Conservation (phyloP, 1,139 yeast species). For the Debaryomyces sp. region DNA sequence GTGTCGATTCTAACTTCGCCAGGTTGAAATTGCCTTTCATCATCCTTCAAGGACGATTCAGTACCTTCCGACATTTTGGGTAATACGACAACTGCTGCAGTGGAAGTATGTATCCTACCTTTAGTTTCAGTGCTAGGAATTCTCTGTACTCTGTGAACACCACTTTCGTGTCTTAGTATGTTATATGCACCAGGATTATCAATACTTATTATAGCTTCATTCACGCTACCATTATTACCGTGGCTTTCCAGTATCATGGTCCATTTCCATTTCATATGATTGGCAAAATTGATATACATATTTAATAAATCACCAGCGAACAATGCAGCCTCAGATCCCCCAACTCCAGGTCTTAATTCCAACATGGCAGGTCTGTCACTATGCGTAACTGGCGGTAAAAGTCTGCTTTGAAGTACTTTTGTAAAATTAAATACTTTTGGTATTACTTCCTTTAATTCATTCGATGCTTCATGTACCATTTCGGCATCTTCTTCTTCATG, state of each 20-base stretch:
- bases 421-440: constrained; percentile 42
- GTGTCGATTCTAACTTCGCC: constrained; percentile 92
- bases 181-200: constrained; percentile 80
- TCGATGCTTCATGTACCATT: constrained; percentile 29
- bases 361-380: constrained; percentile 77
- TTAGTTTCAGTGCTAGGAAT: constrained; percentile 92
- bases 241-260: constrained; percentile 62
- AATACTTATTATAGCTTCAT: constrained; percentile 76
- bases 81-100: constrained; percentile 91
- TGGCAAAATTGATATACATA: constrained; percentile 81
- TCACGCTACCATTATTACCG: constrained; percentile 61
- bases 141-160: constrained; percentile 95
- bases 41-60: constrained; percentile 55
- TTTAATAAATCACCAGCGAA: constrained; percentile 78
- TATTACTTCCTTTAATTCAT: constrained; percentile 27
- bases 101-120: constrained; percentile 94
- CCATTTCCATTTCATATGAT: constrained; percentile 65
- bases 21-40: constrained; percentile 76
- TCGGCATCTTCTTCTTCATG: constrained; percentile 34
- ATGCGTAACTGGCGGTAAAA: constrained; percentile 79
- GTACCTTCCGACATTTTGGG: constrained; percentile 75
- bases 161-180: constrained; percentile 79
- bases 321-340: constrained; percentile 91
- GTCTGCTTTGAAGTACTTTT: constrained; percentile 51
- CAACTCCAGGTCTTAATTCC: constrained; percentile 94